phyloP scores from a whole-genome alignment of 2,329 filamentous ascomycete genomes.

The Rutstroemia sp. region DNA sequence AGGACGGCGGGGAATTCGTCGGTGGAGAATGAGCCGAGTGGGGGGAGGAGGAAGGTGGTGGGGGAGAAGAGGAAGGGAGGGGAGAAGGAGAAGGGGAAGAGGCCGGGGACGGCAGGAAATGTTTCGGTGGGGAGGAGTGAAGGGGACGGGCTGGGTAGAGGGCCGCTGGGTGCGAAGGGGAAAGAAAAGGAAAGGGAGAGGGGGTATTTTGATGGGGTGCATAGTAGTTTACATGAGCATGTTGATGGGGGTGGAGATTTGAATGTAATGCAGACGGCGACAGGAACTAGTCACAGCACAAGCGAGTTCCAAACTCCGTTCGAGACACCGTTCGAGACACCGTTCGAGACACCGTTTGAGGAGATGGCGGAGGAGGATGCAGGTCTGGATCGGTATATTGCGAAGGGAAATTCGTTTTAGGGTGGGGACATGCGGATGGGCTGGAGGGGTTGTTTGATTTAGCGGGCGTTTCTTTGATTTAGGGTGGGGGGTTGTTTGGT shows the following conservation, averaged over 20 bases:
- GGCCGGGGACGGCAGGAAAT: background rate
- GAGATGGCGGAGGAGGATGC: background rate
- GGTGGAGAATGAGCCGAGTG: conserved; percentile 15
- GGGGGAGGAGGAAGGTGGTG: conserved; percentile 11
- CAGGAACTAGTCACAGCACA: background rate
- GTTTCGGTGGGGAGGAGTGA: conserved; percentile 15
- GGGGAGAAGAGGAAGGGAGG: background rate
- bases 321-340: background rate
- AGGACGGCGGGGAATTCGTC: conserved; percentile 26
- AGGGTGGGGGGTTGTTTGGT: too few species aligned
- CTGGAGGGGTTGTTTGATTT: background rate
- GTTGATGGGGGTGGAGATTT: background rate
- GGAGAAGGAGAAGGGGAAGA: conserved; percentile 10
- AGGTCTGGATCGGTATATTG: background rate
- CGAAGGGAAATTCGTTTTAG: conserved; percentile 6
- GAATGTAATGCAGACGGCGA: background rate
- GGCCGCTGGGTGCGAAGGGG: background rate
- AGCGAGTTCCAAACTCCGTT: background rate
- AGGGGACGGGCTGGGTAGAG: conserved; percentile 8
- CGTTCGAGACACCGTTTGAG: background rate
- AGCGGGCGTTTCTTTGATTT: background rate
- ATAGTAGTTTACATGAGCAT: background rate
- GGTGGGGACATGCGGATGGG: too few species aligned
- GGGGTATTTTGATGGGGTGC: background rate
- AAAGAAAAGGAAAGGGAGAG: background rate